Evolutionary conservation across 345 rosid species (phyloP), one percentile per base, ranked within the genome.

Genomic region (Excoecaria agallocha): DNA sequence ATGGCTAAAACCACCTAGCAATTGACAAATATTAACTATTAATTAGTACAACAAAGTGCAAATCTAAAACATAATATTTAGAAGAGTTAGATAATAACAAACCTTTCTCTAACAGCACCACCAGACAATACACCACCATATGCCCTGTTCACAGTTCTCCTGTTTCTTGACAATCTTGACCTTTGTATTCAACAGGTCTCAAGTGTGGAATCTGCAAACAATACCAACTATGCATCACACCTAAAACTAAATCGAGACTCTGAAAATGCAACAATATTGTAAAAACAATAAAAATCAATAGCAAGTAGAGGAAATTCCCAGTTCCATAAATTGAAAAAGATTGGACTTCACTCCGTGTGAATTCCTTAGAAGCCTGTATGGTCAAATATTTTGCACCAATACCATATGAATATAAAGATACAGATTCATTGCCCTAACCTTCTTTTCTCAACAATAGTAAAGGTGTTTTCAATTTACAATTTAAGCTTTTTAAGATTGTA

Each of bases 111-210:
- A 2, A 78, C 81, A 45, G 81, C 81, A 69, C 74, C 66, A 10
- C 81, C 74, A 30, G 81, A 78, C 51, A 78, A 65, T 22, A 78
- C 81, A 19, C 81, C 81, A 15, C 81, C 81, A 74, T 78, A 78
- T 38, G 81, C 74, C 49, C 81, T 77, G 66, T 78, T 78, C 22
- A 78, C 81, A 43, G 81, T 78, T 60, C 81, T 78, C 60, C 74
- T 55, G 52, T 78, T 78, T 59, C 81, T 74, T 3, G 81, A 48
- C 78, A 78, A 38, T 48, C 81, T 74, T 8, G 81, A 78, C 67
- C 81, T 73, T 78, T 78, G 58, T 78, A 78, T 57, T 78, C 81
- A 30, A 74, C 81, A 54, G 81, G 81, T 78, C 81, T 78, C 77
- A 78, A 46, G 64, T 78, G 81, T 2, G 81, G 81, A 39, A 78